Percentiles rank a stretch among this genome's conserved stretches.
Conservation (phyloP, 139 green algal species). For the Micractinium sp. region DNA sequence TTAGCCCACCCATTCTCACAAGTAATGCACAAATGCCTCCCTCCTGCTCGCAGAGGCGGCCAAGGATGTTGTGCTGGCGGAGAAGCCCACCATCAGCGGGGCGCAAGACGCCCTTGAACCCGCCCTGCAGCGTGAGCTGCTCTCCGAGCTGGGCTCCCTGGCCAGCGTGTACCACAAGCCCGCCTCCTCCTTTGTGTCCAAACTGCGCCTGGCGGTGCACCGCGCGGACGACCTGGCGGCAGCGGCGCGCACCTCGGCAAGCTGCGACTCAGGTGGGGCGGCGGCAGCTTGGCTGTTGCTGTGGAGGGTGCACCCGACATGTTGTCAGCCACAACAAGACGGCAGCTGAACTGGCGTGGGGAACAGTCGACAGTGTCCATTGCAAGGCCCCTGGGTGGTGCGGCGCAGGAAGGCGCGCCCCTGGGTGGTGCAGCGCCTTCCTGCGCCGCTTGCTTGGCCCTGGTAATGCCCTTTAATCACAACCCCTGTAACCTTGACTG, state of each 20-base stretch:
- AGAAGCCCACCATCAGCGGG: constrained; percentile 93
- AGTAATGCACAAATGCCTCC: too few species aligned
- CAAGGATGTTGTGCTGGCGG: constrained; percentile 93
- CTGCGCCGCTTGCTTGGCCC: not conserved
- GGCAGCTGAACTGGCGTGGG: too few species aligned
- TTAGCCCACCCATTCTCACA: too few species aligned
- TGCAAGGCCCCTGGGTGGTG: too few species aligned
- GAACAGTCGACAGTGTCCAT: too few species aligned
- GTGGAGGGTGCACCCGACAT: too few species aligned
- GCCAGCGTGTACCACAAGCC: constrained; percentile 96
- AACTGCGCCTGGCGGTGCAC: constrained; percentile 77
- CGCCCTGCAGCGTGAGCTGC: constrained; percentile 78
- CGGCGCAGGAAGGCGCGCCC: too few species aligned
- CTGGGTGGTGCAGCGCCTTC: not conserved
- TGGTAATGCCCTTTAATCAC: too few species aligned
- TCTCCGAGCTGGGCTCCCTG: constrained; percentile 84
- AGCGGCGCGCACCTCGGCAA: constrained; percentile 4
- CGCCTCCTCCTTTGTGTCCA: constrained; percentile 83
- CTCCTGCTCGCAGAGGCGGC: constrained; percentile 63
- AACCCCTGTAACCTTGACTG: too few species aligned
- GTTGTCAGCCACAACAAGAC: too few species aligned
- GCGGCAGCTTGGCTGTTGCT: too few species aligned
- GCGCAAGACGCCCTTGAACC: constrained; percentile 79
- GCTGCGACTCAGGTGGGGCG: constrained; percentile 20
- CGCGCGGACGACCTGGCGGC: constrained; percentile 64